phyloP scores from a whole-genome alignment of 2,329 filamentous ascomycete genomes.

The Penicillium concentricum region DNA sequence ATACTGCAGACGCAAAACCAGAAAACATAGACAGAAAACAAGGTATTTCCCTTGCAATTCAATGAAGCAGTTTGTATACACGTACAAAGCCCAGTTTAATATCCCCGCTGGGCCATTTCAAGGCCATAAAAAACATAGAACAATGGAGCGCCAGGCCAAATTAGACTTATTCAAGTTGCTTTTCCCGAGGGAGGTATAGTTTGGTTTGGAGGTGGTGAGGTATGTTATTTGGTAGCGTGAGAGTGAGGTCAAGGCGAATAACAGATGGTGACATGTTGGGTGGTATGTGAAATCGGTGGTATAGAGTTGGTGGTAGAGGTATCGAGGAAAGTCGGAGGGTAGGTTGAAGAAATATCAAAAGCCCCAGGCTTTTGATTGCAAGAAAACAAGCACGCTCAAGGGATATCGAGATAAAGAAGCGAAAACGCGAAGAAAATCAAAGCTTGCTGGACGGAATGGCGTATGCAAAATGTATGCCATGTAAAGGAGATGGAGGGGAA shows the following conservation, averaged over 20 bases:
- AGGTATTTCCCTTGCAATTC: not conserved
- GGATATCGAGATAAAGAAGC: slow-evolving; percentile 27
- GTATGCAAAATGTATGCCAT: slow-evolving; percentile 1
- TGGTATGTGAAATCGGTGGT: not conserved
- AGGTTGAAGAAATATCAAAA: slow-evolving; percentile 15
- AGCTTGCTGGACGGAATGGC: slow-evolving; percentile 12
- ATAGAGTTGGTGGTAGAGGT: not conserved
- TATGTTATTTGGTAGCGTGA: not conserved
- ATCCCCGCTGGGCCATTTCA: not conserved
- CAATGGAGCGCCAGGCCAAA: slow-evolving; percentile 1
- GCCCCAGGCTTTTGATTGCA: slow-evolving; percentile 21
- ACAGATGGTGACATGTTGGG: not conserved
- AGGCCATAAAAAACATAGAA: not conserved
- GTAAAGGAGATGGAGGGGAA: not conserved
- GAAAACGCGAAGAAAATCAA: slow-evolving; percentile 13
- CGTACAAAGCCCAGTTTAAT: not conserved
- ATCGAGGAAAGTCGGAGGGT: not conserved
- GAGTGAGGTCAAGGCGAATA: not conserved
- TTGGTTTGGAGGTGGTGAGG: not conserved
- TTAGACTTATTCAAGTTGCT: slow-evolving; percentile 2
- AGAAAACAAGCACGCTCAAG: slow-evolving; percentile 24
- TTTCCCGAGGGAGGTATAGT: not conserved
- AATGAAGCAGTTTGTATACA: slow-evolving; percentile 3
- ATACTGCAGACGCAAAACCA: not conserved
- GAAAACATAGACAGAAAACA: not conserved